These are phyloP conservation scores for Acer saccharum DNA, from an alignment of 345 rosid species.

Conservation along the genomic window DNA sequence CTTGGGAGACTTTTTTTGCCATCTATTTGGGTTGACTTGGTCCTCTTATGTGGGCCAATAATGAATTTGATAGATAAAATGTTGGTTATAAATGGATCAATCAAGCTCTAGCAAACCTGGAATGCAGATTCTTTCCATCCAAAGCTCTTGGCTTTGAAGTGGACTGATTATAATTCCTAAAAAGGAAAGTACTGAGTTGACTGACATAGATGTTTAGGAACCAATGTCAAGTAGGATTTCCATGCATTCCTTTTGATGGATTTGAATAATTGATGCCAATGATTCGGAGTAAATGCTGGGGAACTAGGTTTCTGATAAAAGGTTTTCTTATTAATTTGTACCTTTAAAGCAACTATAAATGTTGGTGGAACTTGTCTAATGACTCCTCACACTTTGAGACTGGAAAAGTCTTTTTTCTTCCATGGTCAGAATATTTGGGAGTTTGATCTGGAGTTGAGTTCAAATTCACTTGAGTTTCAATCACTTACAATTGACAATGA, in stretches of 20 bases:
- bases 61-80: not conserved
- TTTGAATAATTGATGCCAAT: not conserved
- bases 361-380: not conserved
- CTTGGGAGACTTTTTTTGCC: not conserved
- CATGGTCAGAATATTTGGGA: not conserved
- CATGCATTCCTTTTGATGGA: not conserved
- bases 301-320: not conserved
- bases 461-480: not conserved
- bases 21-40: not conserved
- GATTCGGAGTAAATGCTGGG: not conserved
- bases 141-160: not conserved
- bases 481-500: too few species aligned
- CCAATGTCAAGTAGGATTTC: not conserved
- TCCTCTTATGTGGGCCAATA: not conserved
- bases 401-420: not conserved
- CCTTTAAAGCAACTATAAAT: not conserved
- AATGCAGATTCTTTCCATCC: not conserved
- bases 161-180: not conserved
- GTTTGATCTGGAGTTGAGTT: not conserved
- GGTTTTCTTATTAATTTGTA: not conserved
- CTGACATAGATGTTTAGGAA: constrained; percentile 5
- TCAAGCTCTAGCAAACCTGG: not conserved
- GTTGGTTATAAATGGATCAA: not conserved
- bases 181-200: not conserved
- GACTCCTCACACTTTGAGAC: not conserved